Evolutionary conservation across 345 rosid species (phyloP), one percentile per base, ranked within the genome.

Genomic region (Acer yangbiense): DNA sequence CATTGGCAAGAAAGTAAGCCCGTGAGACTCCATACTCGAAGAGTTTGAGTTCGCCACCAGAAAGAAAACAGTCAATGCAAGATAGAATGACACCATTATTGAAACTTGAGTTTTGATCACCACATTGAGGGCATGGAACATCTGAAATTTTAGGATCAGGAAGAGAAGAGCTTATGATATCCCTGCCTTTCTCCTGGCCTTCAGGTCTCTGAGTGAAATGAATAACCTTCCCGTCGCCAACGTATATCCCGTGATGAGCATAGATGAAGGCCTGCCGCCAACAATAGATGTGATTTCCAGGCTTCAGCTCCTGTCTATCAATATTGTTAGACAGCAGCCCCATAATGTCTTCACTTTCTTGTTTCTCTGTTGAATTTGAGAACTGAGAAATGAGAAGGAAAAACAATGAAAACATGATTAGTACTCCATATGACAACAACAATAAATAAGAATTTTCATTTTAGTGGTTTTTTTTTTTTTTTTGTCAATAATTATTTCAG

Each of bases 181-280:
- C 9, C 2, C 1, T 27, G 79, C 91, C 88, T 13, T 81, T 83
- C 73, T 92, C 94, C 0, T 81, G 86, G 16, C 95, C 94, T 54
- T 79, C 89, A 17, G 62, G n/a, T 58, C 87, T 92, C 4, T 89
- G 87, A 64, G 98, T 93, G 85, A 92, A 93, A 79, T 92, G 97
- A n/a, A 92, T 86, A 66, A 92, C 98, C 72, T 78, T 85, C 25
- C 84, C 93, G 17, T 90, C 89, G 0, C 95, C 97, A 17, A 82
- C 18, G 25, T 88, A 92, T 17, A 93, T 90, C 14, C 98, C 97
- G n/a, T 58, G 63, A 20, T 58, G 63, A 20, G 63, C 20, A 20
- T 58, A n/a, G 9, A 58, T 58, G 20, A 13, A 58, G 23, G 10
- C 63, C 3, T 58, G 63, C 25, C 63, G 20, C 63, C 63, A 58